Evolutionary conservation across 176 grass and related monocot genomes (phyloP).

Genomic region (Microstegium vimineum): DNA sequence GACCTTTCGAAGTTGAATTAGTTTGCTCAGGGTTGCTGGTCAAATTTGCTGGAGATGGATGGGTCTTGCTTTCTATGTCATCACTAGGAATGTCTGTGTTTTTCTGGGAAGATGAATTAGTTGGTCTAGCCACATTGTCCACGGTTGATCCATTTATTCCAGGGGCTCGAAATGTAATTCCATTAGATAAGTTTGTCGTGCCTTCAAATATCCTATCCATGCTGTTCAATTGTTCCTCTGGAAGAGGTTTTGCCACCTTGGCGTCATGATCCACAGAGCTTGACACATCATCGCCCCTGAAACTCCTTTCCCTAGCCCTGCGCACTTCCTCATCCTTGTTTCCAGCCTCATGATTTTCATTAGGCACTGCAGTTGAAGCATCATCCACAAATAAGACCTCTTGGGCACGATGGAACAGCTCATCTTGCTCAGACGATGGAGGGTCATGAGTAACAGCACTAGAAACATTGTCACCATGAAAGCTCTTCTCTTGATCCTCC

Average conservation of each 20-base stretch:
- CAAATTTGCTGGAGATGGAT: slow-evolving; percentile 18
- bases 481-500: slow-evolving; percentile 71
- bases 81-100: neutral
- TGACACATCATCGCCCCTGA: slow-evolving; percentile 55
- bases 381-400: slow-evolving; percentile 55
- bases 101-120: slow-evolving; percentile 16
- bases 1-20: slow-evolving; percentile 43
- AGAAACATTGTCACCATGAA: slow-evolving; percentile 62
- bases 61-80: slow-evolving; percentile 10
- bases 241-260: slow-evolving; percentile 47
- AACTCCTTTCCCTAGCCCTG: slow-evolving; percentile 66
- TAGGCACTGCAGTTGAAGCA: slow-evolving; percentile 58
- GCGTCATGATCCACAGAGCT: slow-evolving; percentile 68
- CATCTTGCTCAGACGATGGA: slow-evolving; percentile 39
- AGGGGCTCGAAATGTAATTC: slow-evolving; percentile 21
- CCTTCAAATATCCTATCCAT: slow-evolving; percentile 56
- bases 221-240: slow-evolving; percentile 64
- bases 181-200: slow-evolving; percentile 38
- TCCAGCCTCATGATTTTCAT: slow-evolving; percentile 29
- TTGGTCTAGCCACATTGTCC: neutral
- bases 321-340: slow-evolving; percentile 47
- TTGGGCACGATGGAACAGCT: slow-evolving; percentile 25
- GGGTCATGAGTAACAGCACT: slow-evolving; percentile 55
- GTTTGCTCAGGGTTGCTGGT: neutral
- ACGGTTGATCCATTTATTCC: slow-evolving; percentile 5